phyloP scores from a whole-genome alignment of 768 basidiomycete genomes.

The Cyathus striatus region DNA sequence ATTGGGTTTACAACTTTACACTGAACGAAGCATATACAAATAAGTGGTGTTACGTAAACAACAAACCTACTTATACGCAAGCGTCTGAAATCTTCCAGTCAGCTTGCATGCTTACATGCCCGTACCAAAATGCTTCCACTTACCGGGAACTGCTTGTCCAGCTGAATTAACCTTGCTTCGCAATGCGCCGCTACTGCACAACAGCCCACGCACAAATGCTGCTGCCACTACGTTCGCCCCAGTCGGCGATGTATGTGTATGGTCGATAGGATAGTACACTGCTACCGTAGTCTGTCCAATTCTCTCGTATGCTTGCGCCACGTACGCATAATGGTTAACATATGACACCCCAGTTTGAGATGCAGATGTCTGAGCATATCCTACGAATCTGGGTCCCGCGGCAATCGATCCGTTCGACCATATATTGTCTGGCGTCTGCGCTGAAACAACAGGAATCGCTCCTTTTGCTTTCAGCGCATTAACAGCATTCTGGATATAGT shows the following conservation, averaged over 20 bases:
- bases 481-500: constrained; percentile 39
- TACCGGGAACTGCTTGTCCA: constrained; percentile 30
- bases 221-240: constrained; percentile 43
- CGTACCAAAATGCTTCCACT: too few species aligned
- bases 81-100: too few species aligned
- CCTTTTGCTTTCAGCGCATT: constrained; percentile 38
- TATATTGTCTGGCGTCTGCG: constrained; percentile 42
- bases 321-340: constrained; percentile 41
- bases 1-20: not conserved
- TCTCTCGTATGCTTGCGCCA: constrained; percentile 33
- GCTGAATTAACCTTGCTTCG: constrained; percentile 28
- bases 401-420: constrained; percentile 30
- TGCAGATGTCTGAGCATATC: constrained; percentile 34
- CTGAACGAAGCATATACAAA: too few species aligned
- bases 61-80: not conserved
- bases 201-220: constrained; percentile 40
- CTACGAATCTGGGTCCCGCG: constrained; percentile 38
- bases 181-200: constrained; percentile 31
- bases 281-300: constrained; percentile 32
- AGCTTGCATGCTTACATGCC: too few species aligned
- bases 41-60: too few species aligned
- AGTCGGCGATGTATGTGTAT: constrained; percentile 37
- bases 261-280: constrained; percentile 39
- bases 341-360: constrained; percentile 31
- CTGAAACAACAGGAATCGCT: constrained; percentile 40